Base-by-base conservation (phyloP, 2,329 filamentous ascomycete species). In the Herpotrichia juniperi region DNA sequence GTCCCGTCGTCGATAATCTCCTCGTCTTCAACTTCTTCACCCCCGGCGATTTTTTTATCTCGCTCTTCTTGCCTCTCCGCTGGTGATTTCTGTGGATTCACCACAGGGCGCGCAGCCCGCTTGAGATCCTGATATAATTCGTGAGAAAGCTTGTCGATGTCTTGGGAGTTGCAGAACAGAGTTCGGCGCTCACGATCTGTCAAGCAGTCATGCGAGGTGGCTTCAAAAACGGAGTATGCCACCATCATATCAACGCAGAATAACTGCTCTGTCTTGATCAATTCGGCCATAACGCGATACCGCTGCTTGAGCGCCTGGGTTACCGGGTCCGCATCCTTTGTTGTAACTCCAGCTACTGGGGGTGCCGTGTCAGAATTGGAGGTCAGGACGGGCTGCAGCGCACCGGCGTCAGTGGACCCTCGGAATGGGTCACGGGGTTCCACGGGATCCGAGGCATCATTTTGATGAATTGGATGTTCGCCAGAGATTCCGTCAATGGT, bases 241-340 rank as follows among this genome's bases (percentile, higher is more conserved):
- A 99, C 93, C 71, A 93, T 96, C 91, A 99, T 93, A 71, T 99
- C 94, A 58, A 91, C 86, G 50, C 96, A 87, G 74, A 96, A 97
- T 5, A 88, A 87, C 42, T 91, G 87, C 71, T 99, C 94, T 0
- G 94, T 99, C 66, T 97, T 92, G 40, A 97, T 83, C 31, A 99
- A 79, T 73, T 99, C 94, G 68, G 93, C 93, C 64, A 97, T 88
- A 42, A 96, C 86, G 69, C 96, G 86, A 48, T 88, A 86, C 17
- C 94, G 88, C 69, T 93, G 89, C 44, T 85, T 84, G 8, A 97
- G 79, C n/a, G 57, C 53, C 48, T 63, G 55, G 22, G 58, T 62
- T 4, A 58, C 60, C 32, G 63, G 60, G 28, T 66, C 67, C 21
- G 59, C 56, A 24, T 61, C 61, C 16, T 49, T 40, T 42, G 21